Conservation (phyloP, 2,329 filamentous ascomycete species). For the Botrytis tulipae region DNA sequence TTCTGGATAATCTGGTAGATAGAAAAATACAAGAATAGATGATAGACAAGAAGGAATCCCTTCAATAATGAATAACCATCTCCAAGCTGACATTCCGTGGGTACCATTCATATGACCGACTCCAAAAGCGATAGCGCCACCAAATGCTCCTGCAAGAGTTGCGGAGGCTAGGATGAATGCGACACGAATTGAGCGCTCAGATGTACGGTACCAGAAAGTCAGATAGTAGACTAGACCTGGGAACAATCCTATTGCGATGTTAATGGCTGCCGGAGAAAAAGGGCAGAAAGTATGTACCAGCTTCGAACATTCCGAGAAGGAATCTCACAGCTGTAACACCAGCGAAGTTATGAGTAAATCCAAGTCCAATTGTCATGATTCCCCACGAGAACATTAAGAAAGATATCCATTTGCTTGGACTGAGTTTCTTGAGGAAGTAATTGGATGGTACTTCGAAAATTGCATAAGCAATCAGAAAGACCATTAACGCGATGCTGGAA, state of each 20-base stretch:
- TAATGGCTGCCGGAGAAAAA: constrained; percentile 35
- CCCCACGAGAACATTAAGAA: constrained; percentile 52
- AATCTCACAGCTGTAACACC: constrained; percentile 48
- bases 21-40: constrained; percentile 47
- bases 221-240: constrained; percentile 41
- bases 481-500: constrained; percentile 44
- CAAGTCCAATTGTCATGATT: constrained; percentile 48
- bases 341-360: constrained; percentile 44
- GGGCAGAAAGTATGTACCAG: constrained; percentile 42
- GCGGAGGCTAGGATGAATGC: constrained; percentile 37
- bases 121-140: constrained; percentile 37
- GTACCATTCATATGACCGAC: constrained; percentile 36
- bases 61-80: constrained; percentile 38
- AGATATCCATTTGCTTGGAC: constrained; percentile 49
- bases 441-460: constrained; percentile 51
- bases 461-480: constrained; percentile 49
- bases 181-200: constrained; percentile 36
- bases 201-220: constrained; percentile 37
- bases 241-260: constrained; percentile 44
- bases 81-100: constrained; percentile 33
- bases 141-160: constrained; percentile 37
- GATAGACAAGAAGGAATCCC: constrained; percentile 46
- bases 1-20: constrained; percentile 50
- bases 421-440: constrained; percentile 48
- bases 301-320: constrained; percentile 50